Evolutionary conservation across 352 stramenopile species (phyloP).

Genomic region (Aphanomyces astaci): DNA sequence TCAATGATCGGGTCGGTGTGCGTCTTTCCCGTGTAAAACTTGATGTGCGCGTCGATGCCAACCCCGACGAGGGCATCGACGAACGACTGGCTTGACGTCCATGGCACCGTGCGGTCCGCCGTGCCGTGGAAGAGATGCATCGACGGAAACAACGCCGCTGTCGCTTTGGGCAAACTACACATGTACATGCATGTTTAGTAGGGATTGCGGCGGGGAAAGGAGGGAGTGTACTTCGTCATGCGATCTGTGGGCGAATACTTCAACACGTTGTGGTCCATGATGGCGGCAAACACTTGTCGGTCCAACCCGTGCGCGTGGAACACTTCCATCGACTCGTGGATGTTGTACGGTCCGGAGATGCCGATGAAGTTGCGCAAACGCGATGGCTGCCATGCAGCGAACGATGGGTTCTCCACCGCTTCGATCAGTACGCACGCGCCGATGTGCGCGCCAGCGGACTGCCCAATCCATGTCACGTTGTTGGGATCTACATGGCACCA

Average conservation of each 20-base stretch:
- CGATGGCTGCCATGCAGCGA: slow-evolving; percentile 47
- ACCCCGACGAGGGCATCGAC: slow-evolving; percentile 39
- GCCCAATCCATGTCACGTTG: slow-evolving; percentile 80
- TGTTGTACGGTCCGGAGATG: slow-evolving; percentile 84
- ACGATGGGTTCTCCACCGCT: slow-evolving; percentile 45
- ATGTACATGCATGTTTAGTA: slow-evolving; percentile 27
- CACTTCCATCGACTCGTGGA: slow-evolving; percentile 56
- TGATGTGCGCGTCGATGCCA: slow-evolving; percentile 38
- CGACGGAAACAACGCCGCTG: slow-evolving; percentile 35
- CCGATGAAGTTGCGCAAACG: slow-evolving; percentile 75
- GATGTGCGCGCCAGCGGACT: slow-evolving; percentile 87
- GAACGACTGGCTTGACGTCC: slow-evolving; percentile 49
- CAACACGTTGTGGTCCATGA: slow-evolving; percentile 65
- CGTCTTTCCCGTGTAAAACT: slow-evolving; percentile 74
- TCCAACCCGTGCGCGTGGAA: slow-evolving; percentile 84
- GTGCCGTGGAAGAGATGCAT: slow-evolving; percentile 62
- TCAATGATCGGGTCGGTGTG: slow-evolving; percentile 92
- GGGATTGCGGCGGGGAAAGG: slow-evolving; percentile 8
- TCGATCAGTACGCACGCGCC: slow-evolving; percentile 62
- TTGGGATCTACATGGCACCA: slow-evolving; percentile 37
- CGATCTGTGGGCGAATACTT: slow-evolving; percentile 42
- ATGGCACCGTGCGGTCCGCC: slow-evolving; percentile 50
- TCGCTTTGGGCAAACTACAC: not conserved
- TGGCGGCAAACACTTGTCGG: slow-evolving; percentile 57
- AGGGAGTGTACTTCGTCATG: slow-evolving; percentile 37